A percentile compares a stretch with the other conserved stretches of the same genome.
These are phyloP conservation scores for Galerina marginata DNA, from an alignment of 768 basidiomycete species.

Conservation along the genomic window DNA sequence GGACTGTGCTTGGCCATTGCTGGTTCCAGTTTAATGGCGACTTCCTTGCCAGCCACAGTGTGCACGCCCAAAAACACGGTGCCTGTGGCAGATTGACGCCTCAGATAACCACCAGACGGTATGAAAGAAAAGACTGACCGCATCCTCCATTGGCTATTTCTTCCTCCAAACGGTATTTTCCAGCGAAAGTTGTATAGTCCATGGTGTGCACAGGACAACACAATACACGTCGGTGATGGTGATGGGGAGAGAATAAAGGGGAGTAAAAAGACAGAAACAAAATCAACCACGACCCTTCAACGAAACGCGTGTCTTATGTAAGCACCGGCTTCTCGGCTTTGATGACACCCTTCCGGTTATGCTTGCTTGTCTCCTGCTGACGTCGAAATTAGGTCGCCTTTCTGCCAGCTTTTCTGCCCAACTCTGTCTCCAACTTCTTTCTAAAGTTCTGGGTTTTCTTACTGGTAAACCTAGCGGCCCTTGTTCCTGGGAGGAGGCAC, in stretches of 20 bases:
- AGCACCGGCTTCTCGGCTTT: conserved; percentile 19
- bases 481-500: too few species aligned
- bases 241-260: conserved; percentile 10
- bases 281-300: conserved; percentile 14
- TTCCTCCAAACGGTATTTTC: conserved; percentile 79
- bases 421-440: too few species aligned
- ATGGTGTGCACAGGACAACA: conserved; percentile 15
- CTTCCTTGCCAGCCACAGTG: conserved; percentile 81
- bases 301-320: conserved; percentile 23
- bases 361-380: too few species aligned
- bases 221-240: background rate
- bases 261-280: conserved; percentile 10
- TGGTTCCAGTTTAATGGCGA: conserved; percentile 84
- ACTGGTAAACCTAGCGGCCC: too few species aligned
- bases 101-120: background rate
- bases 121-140: conserved; percentile 45
- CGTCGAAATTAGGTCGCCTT: too few species aligned
- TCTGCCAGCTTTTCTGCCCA: too few species aligned
- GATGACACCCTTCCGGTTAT: too few species aligned
- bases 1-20: conserved; percentile 66
- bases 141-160: conserved; percentile 84
- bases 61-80: conserved; percentile 82
- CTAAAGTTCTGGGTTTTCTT: too few species aligned
- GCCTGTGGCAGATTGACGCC: conserved; percentile 44
- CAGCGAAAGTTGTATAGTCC: conserved; percentile 59